These are phyloP conservation scores for Mortierella hygrophila DNA, from an alignment of 192 early-diverging fungal genomes.

Conservation along the genomic window DNA sequence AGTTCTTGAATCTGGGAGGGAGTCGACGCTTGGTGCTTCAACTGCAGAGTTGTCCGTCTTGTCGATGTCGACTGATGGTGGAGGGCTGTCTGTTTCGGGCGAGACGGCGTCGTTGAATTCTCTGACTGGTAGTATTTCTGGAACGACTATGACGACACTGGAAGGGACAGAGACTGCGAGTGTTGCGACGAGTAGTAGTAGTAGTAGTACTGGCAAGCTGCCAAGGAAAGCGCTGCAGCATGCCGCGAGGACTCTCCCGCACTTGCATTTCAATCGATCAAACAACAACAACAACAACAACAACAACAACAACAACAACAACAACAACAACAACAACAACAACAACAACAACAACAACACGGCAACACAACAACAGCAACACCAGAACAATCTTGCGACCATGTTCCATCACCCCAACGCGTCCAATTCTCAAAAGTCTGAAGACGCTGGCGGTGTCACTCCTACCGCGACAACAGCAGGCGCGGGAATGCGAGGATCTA, in stretches of 20 bases:
- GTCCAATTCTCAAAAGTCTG: not conserved
- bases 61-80: not conserved
- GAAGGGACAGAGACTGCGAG: not conserved
- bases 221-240: not conserved
- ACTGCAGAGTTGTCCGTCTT: not conserved
- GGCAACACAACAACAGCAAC: conserved; percentile 8
- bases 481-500: not conserved
- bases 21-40: not conserved
- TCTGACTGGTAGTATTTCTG: not conserved
- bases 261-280: not conserved
- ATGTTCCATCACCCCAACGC: conserved; percentile 1
- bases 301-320: not conserved
- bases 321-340: not conserved
- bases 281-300: not conserved
- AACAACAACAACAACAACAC: not conserved
- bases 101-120: not conserved
- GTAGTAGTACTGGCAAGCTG: not conserved
- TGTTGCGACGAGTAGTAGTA: not conserved
- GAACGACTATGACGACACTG: not conserved
- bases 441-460: not conserved
- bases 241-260: not conserved
- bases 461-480: not conserved
- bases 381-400: not conserved
- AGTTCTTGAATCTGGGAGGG: not conserved
- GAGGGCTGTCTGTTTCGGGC: not conserved